These are phyloP conservation scores for Phaeosphaeriaceae sp. DNA, from an alignment of 2,329 filamentous ascomycete species.

Conservation along the genomic window DNA sequence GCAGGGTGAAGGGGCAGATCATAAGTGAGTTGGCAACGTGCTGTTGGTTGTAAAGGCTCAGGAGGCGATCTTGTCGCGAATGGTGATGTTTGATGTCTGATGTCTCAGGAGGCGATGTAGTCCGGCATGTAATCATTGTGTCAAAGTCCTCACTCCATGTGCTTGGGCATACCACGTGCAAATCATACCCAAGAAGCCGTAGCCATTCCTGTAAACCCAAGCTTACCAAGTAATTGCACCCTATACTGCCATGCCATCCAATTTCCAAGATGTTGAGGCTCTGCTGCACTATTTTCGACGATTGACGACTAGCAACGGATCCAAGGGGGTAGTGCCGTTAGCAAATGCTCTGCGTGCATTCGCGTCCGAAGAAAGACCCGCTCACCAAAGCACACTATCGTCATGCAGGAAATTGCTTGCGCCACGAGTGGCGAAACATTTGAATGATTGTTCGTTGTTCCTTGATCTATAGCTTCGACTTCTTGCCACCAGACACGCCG, in stretches of 20 bases:
- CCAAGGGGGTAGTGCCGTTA: neutral
- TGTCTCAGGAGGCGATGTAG: no score
- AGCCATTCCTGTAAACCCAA: neutral
- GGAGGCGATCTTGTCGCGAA: no score
- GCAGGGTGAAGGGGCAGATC: conserved; percentile 1
- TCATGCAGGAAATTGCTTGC: conserved; percentile 1
- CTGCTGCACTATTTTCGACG: neutral
- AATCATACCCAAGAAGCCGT: neutral
- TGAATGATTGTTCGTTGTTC: neutral
- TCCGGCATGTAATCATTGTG: no score
- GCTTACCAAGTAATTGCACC: neutral
- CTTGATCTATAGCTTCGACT: conserved; percentile 58
- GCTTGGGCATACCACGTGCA: neutral
- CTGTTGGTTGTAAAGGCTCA: no score
- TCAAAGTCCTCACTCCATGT: neutral
- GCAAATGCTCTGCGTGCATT: neutral
- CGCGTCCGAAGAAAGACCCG: neutral
- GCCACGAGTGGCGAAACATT: neutral
- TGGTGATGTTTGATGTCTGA: no score
- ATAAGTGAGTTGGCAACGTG: neutral
- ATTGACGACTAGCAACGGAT: neutral
- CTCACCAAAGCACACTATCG: neutral
- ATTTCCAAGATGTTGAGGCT: neutral
- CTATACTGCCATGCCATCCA: neutral
- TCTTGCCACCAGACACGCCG: conserved; percentile 66